A percentile compares a stretch with the other conserved stretches of the same genome.
Conservation (phyloP, 2,329 filamentous ascomycete genomes). For the Fusarium sp. region DNA sequence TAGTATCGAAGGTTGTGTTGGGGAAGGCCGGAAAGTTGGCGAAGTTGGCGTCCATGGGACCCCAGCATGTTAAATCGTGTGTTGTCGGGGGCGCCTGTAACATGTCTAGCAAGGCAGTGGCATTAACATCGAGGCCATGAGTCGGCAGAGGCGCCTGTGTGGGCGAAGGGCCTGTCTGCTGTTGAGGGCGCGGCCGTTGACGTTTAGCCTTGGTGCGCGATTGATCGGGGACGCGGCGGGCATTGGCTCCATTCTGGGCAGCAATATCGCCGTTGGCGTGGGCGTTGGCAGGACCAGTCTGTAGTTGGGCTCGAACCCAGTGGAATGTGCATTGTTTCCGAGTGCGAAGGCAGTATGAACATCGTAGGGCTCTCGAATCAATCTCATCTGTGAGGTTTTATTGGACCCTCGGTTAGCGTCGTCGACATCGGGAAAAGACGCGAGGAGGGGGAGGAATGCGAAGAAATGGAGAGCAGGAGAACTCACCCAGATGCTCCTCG, state of each 20-base stretch:
- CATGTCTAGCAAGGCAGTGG: conserved; percentile 49
- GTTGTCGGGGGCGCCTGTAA: conserved; percentile 47
- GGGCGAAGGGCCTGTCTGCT: conserved; percentile 41
- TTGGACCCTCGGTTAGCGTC: conserved; percentile 44
- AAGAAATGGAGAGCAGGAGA: conserved; percentile 10
- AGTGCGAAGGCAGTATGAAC: conserved; percentile 49
- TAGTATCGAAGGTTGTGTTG: conserved; percentile 44
- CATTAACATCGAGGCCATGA: conserved; percentile 47
- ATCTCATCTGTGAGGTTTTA: conserved; percentile 47
- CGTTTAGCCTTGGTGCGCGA: conserved; percentile 47
- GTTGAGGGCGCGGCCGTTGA: conserved; percentile 46
- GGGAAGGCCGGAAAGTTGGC: conserved; percentile 45
- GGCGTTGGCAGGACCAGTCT: conserved; percentile 43
- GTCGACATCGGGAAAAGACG: conserved; percentile 36
- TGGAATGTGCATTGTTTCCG: conserved; percentile 50
- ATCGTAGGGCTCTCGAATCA: conserved; percentile 48
- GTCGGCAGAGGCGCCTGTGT: conserved; percentile 43
- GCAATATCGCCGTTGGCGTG: conserved; percentile 32
- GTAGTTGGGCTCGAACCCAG: conserved; percentile 49
- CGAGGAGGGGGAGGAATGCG: conserved; percentile 20
- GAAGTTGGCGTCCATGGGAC: conserved; percentile 47
- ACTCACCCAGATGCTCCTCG: conserved; percentile 49
- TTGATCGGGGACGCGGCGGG: conserved; percentile 47
- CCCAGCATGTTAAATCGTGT: conserved; percentile 48
- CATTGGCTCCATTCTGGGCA: conserved; percentile 35